These are phyloP conservation scores for Agaricus sinodeliciosus DNA, from an alignment of 768 basidiomycete species.

Conservation along the genomic window DNA sequence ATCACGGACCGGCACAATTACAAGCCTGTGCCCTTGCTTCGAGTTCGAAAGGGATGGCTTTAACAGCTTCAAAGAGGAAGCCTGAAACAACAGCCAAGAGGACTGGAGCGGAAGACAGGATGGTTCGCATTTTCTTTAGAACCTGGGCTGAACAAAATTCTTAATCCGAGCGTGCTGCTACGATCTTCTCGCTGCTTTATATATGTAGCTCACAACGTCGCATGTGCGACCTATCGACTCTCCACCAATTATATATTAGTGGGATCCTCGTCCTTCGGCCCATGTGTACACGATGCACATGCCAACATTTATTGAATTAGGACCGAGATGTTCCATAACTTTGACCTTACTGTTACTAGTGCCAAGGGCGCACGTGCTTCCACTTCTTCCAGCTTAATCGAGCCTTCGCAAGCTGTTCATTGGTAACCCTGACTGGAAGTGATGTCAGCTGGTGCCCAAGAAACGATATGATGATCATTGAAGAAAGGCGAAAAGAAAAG, in stretches of 20 bases:
- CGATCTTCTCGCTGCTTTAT: neutral
- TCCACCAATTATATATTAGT: neutral
- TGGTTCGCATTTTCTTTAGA: neutral
- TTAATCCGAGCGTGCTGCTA: neutral
- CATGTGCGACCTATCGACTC: neutral
- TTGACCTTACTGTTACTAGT: no score
- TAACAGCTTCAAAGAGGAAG: neutral
- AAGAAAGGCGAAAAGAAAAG: no score
- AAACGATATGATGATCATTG: no score
- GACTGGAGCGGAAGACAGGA: neutral
- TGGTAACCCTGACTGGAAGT: no score
- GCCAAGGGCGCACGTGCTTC: neutral
- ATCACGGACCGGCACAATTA: conserved; percentile 2
- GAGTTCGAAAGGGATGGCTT: neutral
- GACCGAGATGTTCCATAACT: no score
- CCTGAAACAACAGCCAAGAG: neutral
- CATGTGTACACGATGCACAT: neutral
- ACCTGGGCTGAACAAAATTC: neutral
- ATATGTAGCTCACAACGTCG: neutral
- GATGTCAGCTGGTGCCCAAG: no score
- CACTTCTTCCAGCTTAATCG: no score
- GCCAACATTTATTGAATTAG: no score
- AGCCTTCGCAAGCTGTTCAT: no score
- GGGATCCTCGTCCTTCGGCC: neutral
- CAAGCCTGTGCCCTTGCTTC: neutral